Percentiles rank a stretch among this genome's conserved stretches.
Conservation (phyloP, 2,329 filamentous ascomycete species). For the Apiospora arundinis region DNA sequence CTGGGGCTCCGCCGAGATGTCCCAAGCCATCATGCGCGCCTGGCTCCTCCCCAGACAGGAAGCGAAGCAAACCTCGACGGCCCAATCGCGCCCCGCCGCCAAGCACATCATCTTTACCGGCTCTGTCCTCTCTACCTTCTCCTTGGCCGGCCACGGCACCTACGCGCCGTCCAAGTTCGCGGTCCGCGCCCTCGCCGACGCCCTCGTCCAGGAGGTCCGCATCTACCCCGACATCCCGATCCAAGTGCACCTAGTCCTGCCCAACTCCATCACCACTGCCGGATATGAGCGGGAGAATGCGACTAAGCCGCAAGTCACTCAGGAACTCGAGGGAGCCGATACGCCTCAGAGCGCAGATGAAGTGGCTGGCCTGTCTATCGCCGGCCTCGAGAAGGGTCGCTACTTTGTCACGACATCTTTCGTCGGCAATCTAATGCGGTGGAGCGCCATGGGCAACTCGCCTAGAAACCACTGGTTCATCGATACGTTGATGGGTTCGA, state of each 20-base stretch:
- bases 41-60: constrained; percentile 66
- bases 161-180: constrained; percentile 87
- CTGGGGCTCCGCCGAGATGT: constrained; percentile 82
- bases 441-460: constrained; percentile 58
- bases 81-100: constrained; percentile 47
- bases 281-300: constrained; percentile 76
- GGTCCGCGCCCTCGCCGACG: constrained; percentile 79
- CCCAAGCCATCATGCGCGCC: constrained; percentile 74
- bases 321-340: constrained; percentile 78
- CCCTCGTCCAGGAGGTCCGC: constrained; percentile 78
- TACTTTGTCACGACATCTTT: constrained; percentile 78
- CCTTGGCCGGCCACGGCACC: constrained; percentile 78
- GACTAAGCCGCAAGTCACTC: constrained; percentile 78
- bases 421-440: constrained; percentile 74
- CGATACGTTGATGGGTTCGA: constrained; percentile 60
- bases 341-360: constrained; percentile 76
- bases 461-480: constrained; percentile 62
- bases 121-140: constrained; percentile 73
- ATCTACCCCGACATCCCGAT: constrained; percentile 79
- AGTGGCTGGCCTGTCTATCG: constrained; percentile 73
- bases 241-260: constrained; percentile 78
- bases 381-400: constrained; percentile 77
- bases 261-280: constrained; percentile 79
- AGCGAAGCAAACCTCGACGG: not conserved
- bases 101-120: constrained; percentile 87